phyloP scores from a whole-genome alignment of 768 basidiomycete species.

The Mycena capillaripes region DNA sequence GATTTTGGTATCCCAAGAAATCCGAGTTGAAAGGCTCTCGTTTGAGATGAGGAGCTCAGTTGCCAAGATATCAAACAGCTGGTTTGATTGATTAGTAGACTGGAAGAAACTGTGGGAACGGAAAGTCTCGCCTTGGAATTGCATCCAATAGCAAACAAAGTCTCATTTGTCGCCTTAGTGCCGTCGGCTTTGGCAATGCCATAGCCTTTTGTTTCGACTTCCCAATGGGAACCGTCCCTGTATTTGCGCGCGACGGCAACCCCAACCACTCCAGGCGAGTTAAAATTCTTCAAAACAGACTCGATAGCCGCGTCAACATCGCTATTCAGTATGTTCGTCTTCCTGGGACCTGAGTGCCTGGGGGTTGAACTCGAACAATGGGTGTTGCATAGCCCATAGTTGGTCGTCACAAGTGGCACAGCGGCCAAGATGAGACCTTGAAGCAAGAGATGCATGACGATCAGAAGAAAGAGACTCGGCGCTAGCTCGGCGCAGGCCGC shows the following conservation, averaged over 20 bases:
- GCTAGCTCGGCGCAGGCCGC: too few relatives aligned
- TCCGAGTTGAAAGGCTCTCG: slow-evolving; percentile 12
- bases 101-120: too few relatives aligned
- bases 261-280: slow-evolving; percentile 27
- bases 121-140: slow-evolving; percentile 16
- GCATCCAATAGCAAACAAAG: slow-evolving; percentile 32
- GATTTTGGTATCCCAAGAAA: slow-evolving; percentile 36
- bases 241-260: slow-evolving; percentile 29
- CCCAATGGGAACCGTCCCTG: background rate
- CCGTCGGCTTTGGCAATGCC: slow-evolving; percentile 32
- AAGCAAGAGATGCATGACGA: background rate
- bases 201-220: slow-evolving; percentile 33
- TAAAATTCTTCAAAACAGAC: slow-evolving; percentile 16
- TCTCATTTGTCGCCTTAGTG: slow-evolving; percentile 13
- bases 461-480: too few relatives aligned
- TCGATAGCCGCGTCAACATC: slow-evolving; percentile 26
- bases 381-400: background rate
- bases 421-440: background rate
- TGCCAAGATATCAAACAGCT: slow-evolving; percentile 10
- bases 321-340: background rate
- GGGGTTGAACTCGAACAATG: background rate
- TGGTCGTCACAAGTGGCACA: too few relatives aligned
- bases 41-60: slow-evolving; percentile 36
- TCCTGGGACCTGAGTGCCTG: too few relatives aligned
- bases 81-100: too few relatives aligned